Percentiles rank a stretch among this genome's conserved stretches.
Conservation (phyloP, 1,139 yeast genomes). For the Ashbya aceris region DNA sequence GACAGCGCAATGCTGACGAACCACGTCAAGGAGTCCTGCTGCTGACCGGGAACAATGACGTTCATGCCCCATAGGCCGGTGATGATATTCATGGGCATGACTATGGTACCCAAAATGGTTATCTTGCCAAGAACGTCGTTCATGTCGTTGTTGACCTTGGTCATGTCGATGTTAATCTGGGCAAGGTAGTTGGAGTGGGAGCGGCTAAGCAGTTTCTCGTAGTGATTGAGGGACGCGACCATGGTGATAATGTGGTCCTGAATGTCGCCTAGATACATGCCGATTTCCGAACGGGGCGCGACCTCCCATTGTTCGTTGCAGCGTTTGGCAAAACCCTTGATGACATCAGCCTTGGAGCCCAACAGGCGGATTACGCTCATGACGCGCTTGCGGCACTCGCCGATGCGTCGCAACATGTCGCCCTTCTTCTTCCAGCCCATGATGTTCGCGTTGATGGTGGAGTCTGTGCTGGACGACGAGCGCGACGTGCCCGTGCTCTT, state of each 20-base stretch:
- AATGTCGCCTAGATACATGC: slow-evolving; percentile 85
- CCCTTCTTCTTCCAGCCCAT: slow-evolving; percentile 88
- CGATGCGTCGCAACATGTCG: slow-evolving; percentile 88
- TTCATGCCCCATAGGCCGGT: slow-evolving; percentile 99
- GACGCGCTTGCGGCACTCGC: slow-evolving; percentile 88
- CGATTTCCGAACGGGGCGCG: slow-evolving; percentile 68
- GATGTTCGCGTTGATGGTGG: slow-evolving; percentile 34
- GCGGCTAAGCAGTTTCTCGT: slow-evolving; percentile 84
- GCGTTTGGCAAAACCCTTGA: slow-evolving; percentile 85
- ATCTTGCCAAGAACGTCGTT: slow-evolving; percentile 92
- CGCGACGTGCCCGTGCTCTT: slow-evolving; percentile 26
- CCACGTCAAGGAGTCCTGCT: slow-evolving; percentile 64
- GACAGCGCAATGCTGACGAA: slow-evolving; percentile 46
- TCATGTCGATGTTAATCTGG: slow-evolving; percentile 94
- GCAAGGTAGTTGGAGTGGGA: slow-evolving; percentile 94
- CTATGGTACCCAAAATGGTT: slow-evolving; percentile 89
- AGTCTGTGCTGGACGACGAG: slow-evolving; percentile 37
- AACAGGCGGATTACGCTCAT: slow-evolving; percentile 79
- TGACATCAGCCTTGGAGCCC: slow-evolving; percentile 93
- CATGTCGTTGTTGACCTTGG: slow-evolving; percentile 93
- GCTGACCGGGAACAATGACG: slow-evolving; percentile 92
- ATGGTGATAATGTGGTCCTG: slow-evolving; percentile 93
- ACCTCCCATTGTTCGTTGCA: slow-evolving; percentile 77
- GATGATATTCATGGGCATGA: slow-evolving; percentile 84
- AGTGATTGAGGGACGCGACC: slow-evolving; percentile 91